Evolutionary conservation across 148 eudicot species (phyloP).

Genomic region (Chenopodium quinoa): DNA sequence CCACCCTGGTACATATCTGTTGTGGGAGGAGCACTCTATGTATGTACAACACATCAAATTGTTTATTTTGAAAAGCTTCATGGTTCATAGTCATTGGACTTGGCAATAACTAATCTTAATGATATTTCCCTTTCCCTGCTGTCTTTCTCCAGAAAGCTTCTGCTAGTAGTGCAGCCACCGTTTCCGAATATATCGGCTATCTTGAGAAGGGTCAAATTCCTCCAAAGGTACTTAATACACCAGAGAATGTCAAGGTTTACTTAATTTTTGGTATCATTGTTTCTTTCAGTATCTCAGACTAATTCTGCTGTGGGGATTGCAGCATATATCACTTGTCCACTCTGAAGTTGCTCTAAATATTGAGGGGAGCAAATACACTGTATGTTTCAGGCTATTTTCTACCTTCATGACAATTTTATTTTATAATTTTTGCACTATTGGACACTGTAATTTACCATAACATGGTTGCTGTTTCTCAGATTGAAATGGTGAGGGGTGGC

Average conservation of each 20-base stretch:
- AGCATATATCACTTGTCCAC: slow-evolving; percentile 98
- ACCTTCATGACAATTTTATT: neutral
- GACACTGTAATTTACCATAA: neutral
- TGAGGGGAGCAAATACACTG: slow-evolving; percentile 98
- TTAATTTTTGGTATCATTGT: neutral
- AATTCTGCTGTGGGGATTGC: slow-evolving; percentile 37
- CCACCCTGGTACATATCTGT: slow-evolving; percentile 99
- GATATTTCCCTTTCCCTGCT: slow-evolving; percentile 10
- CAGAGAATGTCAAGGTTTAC: neutral
- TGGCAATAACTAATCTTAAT: slow-evolving; percentile 6
- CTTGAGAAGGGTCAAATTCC: slow-evolving; percentile 99
- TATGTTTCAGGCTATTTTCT: slow-evolving; percentile 33
- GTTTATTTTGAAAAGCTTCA: neutral
- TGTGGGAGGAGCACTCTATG: slow-evolving; percentile 97
- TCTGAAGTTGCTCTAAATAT: slow-evolving; percentile 89
- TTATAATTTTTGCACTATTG: slow-evolving; percentile 6
- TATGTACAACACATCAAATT: slow-evolving; percentile 36
- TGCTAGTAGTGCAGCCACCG: slow-evolving; percentile 96
- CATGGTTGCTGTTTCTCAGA: slow-evolving; percentile 38
- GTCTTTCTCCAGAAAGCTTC: slow-evolving; percentile 80
- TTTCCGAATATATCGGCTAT: slow-evolving; percentile 92
- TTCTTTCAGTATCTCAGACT: neutral
- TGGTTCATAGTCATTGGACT: neutral
- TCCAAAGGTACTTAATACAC: slow-evolving; percentile 65
- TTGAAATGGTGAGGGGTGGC: slow-evolving; percentile 90